Base-by-base conservation (phyloP, 2,329 filamentous ascomycete genomes). In the Cyphellophora attinorum region DNA sequence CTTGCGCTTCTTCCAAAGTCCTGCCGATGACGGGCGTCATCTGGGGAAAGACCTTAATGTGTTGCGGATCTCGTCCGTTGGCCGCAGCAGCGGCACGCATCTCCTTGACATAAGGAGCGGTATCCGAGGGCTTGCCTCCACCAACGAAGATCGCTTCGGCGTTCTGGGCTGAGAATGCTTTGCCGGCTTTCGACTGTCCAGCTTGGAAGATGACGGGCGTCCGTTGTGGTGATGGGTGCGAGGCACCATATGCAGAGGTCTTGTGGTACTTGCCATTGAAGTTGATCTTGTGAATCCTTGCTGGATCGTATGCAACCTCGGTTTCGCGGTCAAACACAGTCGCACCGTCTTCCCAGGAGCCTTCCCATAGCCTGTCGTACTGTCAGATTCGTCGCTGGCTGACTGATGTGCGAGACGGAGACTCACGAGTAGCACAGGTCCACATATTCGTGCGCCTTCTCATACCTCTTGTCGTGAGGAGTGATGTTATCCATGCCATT, bases 91-190 rank as follows among this genome's bases (percentile, higher is more conserved):
- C 54, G 13, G 62, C 54, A 2, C 73, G 63, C 35, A 75, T 74
- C 8, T 61, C 62, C 19, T 62, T 56, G 16, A 76, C 58, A 30
- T 70, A 70, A 1, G 66, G 64, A 2, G 56, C 53, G 3, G 74
- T 53, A 1, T 70, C 52, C 2, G 54, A 42, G 0, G 70, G 65
- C 0, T 65, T 68, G 46, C 73, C 70, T 0, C 62, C 64, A 0
- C 68, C 68, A 3, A 76, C 68, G 41, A 76, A 76, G 31, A 76
- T 71, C 1, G 65, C 72, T 54, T 77, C 73, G 3, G 72, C 72
- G 38, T 76, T 72, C 0, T 59, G 67, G 2, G 70, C 62, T 0
- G 69, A 72, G 44, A 77, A 78, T 1, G 57, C 54, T 1, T 65
- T 68, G 0, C 73, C 72, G 0, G 72, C 72, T n/a, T 65, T 44